phyloP scores from a whole-genome alignment of 768 basidiomycete genomes.

The Dioszegia hungarica region DNA sequence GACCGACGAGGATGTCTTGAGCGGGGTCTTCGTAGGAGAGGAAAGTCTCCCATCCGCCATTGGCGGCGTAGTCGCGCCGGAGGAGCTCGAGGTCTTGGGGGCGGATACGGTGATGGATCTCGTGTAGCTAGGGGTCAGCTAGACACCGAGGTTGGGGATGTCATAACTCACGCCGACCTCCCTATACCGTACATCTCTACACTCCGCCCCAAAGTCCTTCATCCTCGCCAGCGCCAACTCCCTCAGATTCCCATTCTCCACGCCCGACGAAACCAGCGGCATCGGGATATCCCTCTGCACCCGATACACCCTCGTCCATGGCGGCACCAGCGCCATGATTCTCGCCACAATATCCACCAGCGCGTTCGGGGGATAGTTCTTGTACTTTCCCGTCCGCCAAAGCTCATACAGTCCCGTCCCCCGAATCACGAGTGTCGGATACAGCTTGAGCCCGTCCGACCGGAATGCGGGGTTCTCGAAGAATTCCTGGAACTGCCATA shows the following conservation, averaged over 20 bases:
- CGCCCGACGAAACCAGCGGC: constrained; percentile 91
- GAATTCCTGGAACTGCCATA: constrained; percentile 98
- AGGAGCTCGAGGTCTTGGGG: constrained; percentile 93
- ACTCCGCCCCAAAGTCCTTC: constrained; percentile 98
- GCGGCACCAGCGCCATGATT: constrained; percentile 91
- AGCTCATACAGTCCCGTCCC: constrained; percentile 82
- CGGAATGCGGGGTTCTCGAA: constrained; percentile 98
- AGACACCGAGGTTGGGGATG: neutral
- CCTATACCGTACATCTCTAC: constrained; percentile 92
- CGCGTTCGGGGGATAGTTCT: constrained; percentile 99
- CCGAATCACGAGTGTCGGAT: constrained; percentile 95
- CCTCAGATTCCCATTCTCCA: constrained; percentile 95
- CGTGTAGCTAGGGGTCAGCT: constrained; percentile 68
- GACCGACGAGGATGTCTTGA: constrained; percentile 88
- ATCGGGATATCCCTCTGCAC: constrained; percentile 97
- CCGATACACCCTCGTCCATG: constrained; percentile 97
- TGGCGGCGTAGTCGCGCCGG: constrained; percentile 89
- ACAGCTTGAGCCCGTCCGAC: constrained; percentile 95
- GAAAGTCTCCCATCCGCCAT: constrained; percentile 99
- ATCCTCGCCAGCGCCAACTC: constrained; percentile 93
- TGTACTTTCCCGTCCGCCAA: constrained; percentile 95
- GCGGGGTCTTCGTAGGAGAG: constrained; percentile 98
- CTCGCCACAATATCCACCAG: constrained; percentile 94
- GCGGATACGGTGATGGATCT: constrained; percentile 95
- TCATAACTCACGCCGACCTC: constrained; percentile 80